Conservation (phyloP, 495 filamentous ascomycete species). For the Venustampulla echinocandica region DNA sequence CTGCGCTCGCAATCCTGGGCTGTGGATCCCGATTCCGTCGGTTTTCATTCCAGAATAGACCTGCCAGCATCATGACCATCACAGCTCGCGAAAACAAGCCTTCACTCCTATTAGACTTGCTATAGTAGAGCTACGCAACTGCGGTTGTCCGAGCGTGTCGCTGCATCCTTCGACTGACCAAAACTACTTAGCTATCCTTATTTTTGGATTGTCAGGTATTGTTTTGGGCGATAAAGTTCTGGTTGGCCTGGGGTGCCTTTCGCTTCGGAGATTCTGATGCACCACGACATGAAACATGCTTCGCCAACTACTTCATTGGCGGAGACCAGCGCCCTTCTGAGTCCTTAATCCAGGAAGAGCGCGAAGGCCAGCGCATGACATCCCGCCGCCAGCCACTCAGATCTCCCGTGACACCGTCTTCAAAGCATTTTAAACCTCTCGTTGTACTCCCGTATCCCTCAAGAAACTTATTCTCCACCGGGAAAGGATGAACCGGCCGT, state of each 20-base stretch:
- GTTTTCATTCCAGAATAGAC: too few relatives aligned
- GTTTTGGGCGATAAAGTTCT: neutral
- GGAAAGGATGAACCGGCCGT: neutral
- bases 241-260: neutral
- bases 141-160: slow-evolving; percentile 1
- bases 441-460: neutral
- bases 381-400: neutral
- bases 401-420: neutral
- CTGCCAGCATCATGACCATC: too few relatives aligned
- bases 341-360: neutral
- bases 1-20: too few relatives aligned
- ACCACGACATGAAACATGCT: slow-evolving; percentile 1
- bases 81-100: too few relatives aligned
- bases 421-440: neutral
- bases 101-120: too few relatives aligned
- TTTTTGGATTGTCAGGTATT: neutral
- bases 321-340: neutral
- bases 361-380: neutral
- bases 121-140: too few relatives aligned
- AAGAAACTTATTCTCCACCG: neutral
- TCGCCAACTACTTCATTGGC: neutral
- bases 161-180: neutral
- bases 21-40: too few relatives aligned
- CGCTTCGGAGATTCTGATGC: neutral
- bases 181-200: neutral